Percentiles rank a stretch among this genome's conserved stretches.
phyloP scores from a whole-genome alignment of 2,329 filamentous ascomycete genomes.

The Trichophaea hybrida region DNA sequence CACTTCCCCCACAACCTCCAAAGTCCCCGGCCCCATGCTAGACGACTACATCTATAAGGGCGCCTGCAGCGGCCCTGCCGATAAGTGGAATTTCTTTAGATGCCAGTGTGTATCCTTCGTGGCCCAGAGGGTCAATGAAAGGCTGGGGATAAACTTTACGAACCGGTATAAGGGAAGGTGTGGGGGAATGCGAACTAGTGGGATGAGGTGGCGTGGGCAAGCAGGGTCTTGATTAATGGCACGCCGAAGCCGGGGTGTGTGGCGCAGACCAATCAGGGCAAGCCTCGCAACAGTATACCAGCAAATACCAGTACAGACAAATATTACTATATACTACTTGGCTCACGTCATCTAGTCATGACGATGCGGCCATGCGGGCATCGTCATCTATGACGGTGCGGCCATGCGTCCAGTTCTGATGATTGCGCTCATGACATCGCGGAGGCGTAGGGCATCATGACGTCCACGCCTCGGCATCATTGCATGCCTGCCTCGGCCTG shows the following conservation, averaged over 20 bases:
- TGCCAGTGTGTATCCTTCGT: constrained; percentile 14
- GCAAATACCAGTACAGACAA: no score
- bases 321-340: no score
- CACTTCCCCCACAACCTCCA: not conserved
- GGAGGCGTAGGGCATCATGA: no score
- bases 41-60: constrained; percentile 7
- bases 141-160: constrained; percentile 5
- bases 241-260: constrained; percentile 11
- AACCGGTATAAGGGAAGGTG: constrained; percentile 8
- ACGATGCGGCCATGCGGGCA: no score
- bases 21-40: constrained; percentile 4
- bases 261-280: constrained; percentile 12
- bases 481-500: no score
- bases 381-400: no score
- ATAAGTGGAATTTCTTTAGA: constrained; percentile 7
- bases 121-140: constrained; percentile 8
- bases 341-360: no score
- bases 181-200: constrained; percentile 7
- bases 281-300: no score
- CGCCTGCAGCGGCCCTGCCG: constrained; percentile 7
- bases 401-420: no score
- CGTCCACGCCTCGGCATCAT: no score
- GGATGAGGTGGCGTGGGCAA: constrained; percentile 1
- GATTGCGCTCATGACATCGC: no score
- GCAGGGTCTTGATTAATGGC: constrained; percentile 6